Evolutionary conservation across 2,329 filamentous ascomycete genomes (phyloP).

Genomic region (Fusarium scirpi): DNA sequence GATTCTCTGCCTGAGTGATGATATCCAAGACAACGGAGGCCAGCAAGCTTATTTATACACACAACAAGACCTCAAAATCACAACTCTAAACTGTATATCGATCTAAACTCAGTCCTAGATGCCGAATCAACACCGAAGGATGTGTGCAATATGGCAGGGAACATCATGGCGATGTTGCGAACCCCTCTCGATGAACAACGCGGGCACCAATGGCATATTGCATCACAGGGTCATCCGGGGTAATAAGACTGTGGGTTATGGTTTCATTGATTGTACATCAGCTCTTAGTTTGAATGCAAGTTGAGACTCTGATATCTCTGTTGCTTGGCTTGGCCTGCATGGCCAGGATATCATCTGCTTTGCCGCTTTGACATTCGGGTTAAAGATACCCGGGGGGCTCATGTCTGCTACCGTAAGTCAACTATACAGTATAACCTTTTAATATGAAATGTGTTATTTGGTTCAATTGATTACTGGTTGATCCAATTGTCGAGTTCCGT

Average conservation of each 20-base stretch:
- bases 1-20: not conserved
- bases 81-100: not conserved
- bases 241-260: constrained; percentile 25
- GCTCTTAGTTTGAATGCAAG: constrained; percentile 12
- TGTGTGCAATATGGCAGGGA: constrained; percentile 19
- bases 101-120: constrained; percentile 27
- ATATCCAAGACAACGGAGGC: not conserved
- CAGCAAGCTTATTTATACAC: constrained; percentile 26
- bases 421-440: not conserved
- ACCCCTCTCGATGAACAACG: constrained; percentile 37
- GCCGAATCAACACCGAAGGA: constrained; percentile 40
- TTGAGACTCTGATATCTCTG: constrained; percentile 1
- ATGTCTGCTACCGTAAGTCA: not conserved
- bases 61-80: too few species aligned
- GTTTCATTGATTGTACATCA: constrained; percentile 34
- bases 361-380: constrained; percentile 15
- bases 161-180: constrained; percentile 31
- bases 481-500: not conserved
- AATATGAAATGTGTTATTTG: not conserved
- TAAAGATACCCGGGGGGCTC: constrained; percentile 15
- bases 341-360: constrained; percentile 32
- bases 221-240: constrained; percentile 31
- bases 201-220: constrained; percentile 44
- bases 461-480: not conserved
- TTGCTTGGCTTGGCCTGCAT: constrained; percentile 32